Base-by-base conservation (phyloP, 441 rosid genomes). In the Cnidoscolus chayamansa region DNA sequence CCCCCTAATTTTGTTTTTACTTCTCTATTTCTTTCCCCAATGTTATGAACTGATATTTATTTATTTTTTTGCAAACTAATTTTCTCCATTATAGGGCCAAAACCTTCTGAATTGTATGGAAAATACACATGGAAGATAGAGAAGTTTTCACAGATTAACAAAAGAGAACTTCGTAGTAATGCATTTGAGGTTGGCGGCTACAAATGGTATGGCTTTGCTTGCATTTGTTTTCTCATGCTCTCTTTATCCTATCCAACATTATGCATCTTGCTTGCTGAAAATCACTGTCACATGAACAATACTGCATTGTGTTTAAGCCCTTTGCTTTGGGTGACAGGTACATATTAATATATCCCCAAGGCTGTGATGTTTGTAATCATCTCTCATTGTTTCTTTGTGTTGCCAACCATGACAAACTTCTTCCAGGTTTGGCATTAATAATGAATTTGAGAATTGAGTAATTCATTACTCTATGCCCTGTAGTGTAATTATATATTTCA, bases 301-400 rank as follows among this genome's bases (percentile, higher is more conserved):
- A 53, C 56, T 76, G 53, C 66, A 12, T 31, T 63, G 15, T 40
- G 47, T 76, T 72, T 68, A 30, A 50, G 25, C 10, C 10, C 17
- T 70, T 76, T 74, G 49, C 72, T 67, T 25, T 74, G 75, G 56
- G 71, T 81, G 68, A 66, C 87, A 95, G 99, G 99, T 95, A 95
- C 75, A 95, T 95, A 58, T 79, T 95, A 83, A 95, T 95, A 64
- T 95, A 95, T 81, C 99, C 99, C 71, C 98, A 93, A 80, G 98
- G 99, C 25, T 93, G 98, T 81, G 99, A 95, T 76, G 99, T 90
- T 71, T 88, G 89, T 86, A 91, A 95, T 83, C 98, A 95, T 83
- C 97, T 95, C 48, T 95, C 99, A 12, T 83, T 95, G 87, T 95
- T 95, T 84, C 97, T 95, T 30, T 93, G 98, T 81, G 99, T 95